Conservation (phyloP, 371 early-diverging fungal genomes). For the Mortierella sp. region DNA sequence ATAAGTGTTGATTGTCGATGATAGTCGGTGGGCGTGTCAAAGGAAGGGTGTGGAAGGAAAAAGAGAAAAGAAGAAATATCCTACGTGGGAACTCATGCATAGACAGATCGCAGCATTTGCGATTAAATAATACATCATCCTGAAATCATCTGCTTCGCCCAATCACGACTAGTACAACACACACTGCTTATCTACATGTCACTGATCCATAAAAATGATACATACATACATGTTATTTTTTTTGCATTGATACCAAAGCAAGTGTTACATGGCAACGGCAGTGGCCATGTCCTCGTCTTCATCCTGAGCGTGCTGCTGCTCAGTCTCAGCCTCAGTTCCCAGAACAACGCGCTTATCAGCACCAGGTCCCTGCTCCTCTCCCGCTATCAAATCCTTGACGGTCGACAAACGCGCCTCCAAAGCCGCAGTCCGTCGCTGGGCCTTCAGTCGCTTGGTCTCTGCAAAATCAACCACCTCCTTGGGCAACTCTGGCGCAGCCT, state of each 20-base stretch:
- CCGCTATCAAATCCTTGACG: not conserved
- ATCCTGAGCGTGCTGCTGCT: not conserved
- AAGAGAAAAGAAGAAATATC: not conserved
- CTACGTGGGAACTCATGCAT: not conserved
- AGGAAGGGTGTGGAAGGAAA: not conserved
- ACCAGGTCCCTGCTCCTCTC: not conserved
- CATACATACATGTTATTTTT: no score
- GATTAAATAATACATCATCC: not conserved
- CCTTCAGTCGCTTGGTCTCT: conserved; percentile 2
- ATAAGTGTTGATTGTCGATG: not conserved
- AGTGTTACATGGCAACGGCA: not conserved
- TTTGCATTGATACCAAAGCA: not conserved
- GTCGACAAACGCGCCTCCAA: not conserved
- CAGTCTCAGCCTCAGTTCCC: not conserved
- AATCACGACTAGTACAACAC: not conserved
- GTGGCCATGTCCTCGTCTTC: not conserved
- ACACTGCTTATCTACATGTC: no score
- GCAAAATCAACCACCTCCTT: not conserved
- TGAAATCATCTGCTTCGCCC: not conserved
- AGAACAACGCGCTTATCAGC: not conserved
- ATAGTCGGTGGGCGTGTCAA: no score
- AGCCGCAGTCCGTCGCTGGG: not conserved
- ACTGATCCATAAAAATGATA: not conserved
- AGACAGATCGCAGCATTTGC: not conserved
- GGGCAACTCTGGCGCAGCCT: not conserved